phyloP scores from a whole-genome alignment of 768 basidiomycete genomes.

The Pulveroboletus sp. region DNA sequence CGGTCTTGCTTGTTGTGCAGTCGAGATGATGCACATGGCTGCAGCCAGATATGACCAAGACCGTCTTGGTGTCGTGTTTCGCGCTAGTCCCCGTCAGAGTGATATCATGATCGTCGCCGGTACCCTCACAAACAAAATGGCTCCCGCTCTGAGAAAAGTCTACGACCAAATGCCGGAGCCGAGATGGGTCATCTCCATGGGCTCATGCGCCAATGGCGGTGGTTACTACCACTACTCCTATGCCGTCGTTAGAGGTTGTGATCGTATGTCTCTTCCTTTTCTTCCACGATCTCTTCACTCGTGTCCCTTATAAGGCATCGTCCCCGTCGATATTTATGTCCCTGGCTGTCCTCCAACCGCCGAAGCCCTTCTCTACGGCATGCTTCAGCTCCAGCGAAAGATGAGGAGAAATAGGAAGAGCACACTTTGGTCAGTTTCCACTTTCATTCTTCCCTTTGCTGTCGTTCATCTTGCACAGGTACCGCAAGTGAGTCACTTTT shows the following conservation, averaged over 20 bases:
- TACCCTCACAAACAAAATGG: conserved; percentile 99
- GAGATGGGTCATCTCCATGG: conserved; percentile 99
- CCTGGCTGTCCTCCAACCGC: conserved; percentile 94
- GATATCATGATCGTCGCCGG: conserved; percentile 99
- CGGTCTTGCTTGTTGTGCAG: conserved; percentile 97
- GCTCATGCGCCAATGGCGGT: conserved; percentile 97
- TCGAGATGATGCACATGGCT: conserved; percentile 99
- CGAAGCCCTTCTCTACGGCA: conserved; percentile 95
- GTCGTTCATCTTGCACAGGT: conserved; percentile 15
- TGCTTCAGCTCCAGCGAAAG: conserved; percentile 96
- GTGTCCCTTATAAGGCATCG: conserved; percentile 62
- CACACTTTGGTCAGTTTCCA: conserved; percentile 67
- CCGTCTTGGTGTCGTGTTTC: conserved; percentile 94
- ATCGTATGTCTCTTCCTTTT: conserved; percentile 56
- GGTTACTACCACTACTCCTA: conserved; percentile 99
- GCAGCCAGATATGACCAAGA: conserved; percentile 99
- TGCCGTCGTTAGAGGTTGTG: conserved; percentile 96
- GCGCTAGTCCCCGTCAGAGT: conserved; percentile 96
- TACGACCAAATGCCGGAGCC: conserved; percentile 99
- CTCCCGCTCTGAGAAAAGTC: conserved; percentile 92
- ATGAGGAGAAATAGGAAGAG: conserved; percentile 86
- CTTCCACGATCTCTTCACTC: conserved; percentile 9
- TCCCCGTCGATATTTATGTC: conserved; percentile 97
- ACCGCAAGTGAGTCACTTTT: conserved; percentile 22
- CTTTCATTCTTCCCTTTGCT: not conserved